A percentile compares a stretch with the other conserved stretches of the same genome.
phyloP scores from a whole-genome alignment of 163 green algal genomes.

The Chlorella variabilis region DNA sequence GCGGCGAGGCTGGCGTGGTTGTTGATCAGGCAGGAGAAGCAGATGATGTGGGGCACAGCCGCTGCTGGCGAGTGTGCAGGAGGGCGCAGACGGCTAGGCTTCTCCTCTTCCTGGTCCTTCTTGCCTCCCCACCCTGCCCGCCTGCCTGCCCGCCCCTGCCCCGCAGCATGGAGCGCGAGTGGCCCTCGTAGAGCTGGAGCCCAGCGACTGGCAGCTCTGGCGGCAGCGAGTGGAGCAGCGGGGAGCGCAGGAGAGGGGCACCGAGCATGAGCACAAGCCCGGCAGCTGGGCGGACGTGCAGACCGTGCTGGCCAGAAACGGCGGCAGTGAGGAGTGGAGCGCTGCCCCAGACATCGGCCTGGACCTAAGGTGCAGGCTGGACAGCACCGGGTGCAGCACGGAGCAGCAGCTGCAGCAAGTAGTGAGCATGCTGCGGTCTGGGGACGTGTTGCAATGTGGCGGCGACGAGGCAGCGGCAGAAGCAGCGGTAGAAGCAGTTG shows the following conservation, averaged over 20 bases:
- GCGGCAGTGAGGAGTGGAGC: conserved; percentile 17
- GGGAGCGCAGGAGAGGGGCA: conserved; percentile 27
- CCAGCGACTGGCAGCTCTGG: conserved; percentile 51
- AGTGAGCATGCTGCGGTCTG: conserved; percentile 8
- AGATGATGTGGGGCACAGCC: no score
- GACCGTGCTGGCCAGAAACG: not conserved
- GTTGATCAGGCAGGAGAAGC: no score
- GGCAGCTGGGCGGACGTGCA: conserved; percentile 28
- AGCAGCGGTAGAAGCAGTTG: not conserved
- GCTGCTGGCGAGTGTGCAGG: not conserved
- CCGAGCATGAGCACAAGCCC: conserved; percentile 53
- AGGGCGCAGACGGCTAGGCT: no score
- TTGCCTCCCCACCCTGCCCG: not conserved
- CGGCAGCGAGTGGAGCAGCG: conserved; percentile 53
- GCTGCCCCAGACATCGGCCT: not conserved
- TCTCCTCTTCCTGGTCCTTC: no score
- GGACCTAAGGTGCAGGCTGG: not conserved
- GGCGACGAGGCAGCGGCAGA: not conserved
- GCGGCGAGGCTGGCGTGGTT: not conserved
- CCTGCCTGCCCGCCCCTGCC: not conserved
- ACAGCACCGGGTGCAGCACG: conserved; percentile 7
- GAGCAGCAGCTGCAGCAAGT: conserved; percentile 11
- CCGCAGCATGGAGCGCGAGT: conserved; percentile 43
- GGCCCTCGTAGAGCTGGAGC: conserved; percentile 61
- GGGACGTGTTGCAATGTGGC: not conserved